Base-by-base conservation (phyloP, 2,329 filamentous ascomycete genomes). In the Chlorencoelia australis region DNA sequence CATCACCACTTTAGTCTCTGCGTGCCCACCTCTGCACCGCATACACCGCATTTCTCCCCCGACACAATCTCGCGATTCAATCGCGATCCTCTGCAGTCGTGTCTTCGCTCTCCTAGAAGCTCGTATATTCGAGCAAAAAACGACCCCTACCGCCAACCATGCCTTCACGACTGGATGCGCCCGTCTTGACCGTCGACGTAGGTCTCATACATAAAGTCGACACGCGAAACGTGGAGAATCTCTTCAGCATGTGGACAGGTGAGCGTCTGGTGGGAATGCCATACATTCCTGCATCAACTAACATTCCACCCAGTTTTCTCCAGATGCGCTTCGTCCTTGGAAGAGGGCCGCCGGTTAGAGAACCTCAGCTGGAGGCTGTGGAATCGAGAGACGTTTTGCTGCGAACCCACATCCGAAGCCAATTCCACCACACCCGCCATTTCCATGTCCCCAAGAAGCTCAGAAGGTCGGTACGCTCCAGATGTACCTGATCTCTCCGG, bases 181-280 rank as follows among this genome's bases (percentile, higher is more conserved):
- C 89, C 55, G 83, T 96, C 59, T 71, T 96, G 56, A 87, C 86
- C 45, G 83, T 96, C 60, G 87, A 95, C 66, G 79, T 85, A 47
- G 84, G 81, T 58, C 82, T 89, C 51, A 88, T 98, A 59, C 84
- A 91, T 68, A 86, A 93, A 60, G 86, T 96, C 55, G 88, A 96
- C 64, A 94, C 89, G 1, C 74, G 81, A 49, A 94, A 94, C 60
- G 80, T 85, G 18, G 85, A 94, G 64, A 93, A 88, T 57, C 75
- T 96, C 34, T 93, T 91, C 65, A 88, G 84, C 67, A 93, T 96
- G 75, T 94, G 88, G 87, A 89, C 86, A 60, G 85, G 87, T 94
- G 65, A 73, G 83, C 37, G 28, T 36, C 21, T 9, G 16, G 5
- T 17, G 9, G 26, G 14, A n/a, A 15, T 33, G 35, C 41, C 40